These are phyloP conservation scores for Jaltomata sinuosa DNA, from an alignment of 257 asterid species.

Conservation along the genomic window DNA sequence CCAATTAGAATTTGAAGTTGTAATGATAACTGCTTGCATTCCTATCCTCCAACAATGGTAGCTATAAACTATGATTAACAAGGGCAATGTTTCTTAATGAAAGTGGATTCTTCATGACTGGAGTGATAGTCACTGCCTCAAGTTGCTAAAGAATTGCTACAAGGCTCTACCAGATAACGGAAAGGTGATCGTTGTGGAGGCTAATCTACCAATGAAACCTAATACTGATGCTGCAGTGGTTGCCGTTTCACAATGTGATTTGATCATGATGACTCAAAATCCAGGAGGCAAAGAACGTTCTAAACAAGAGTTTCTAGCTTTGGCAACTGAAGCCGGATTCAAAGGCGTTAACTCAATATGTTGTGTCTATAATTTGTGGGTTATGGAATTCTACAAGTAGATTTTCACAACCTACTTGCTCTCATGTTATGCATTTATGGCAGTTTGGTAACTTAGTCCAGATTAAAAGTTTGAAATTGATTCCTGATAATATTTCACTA, in stretches of 20 bases:
- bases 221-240: no score
- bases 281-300: conserved; percentile 35
- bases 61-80: no score
- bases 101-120: conserved; percentile 41
- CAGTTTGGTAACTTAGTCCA: no score
- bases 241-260: conserved; percentile 10
- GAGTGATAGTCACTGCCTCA: conserved; percentile 27
- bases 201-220: conserved; percentile 10
- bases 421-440: no score
- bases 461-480: no score
- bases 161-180: conserved; percentile 17
- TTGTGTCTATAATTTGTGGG: conserved; percentile 22
- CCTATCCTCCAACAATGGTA: no score
- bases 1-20: no score
- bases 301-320: conserved; percentile 9
- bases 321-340: conserved; percentile 27
- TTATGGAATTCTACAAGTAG: conserved; percentile 28
- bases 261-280: conserved; percentile 21
- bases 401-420: no score
- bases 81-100: no score
- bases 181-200: conserved; percentile 24
- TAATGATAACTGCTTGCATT: no score
- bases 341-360: conserved; percentile 4
- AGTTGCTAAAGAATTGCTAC: conserved; percentile 24
- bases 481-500: no score